phyloP scores from a whole-genome alignment of 1,139 yeast genomes.

The Debaryomycetaceae sp. region DNA sequence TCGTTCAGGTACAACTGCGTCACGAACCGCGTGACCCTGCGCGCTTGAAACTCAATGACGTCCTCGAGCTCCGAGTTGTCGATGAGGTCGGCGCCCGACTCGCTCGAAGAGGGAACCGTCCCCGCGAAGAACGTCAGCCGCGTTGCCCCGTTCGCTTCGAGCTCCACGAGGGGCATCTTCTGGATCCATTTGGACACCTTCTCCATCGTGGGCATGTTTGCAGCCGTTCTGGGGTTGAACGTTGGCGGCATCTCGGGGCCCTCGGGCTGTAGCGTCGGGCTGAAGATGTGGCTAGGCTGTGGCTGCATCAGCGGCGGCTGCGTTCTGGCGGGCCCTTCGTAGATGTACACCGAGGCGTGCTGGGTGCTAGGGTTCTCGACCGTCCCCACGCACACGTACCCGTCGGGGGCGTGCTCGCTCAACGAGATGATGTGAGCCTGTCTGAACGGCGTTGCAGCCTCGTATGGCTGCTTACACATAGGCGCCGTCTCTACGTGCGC shows the following conservation, averaged over 20 bases:
- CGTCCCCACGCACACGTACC: constrained; percentile 14
- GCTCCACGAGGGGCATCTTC: constrained; percentile 41
- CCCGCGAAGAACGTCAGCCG: constrained; percentile 42
- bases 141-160: constrained; percentile 11
- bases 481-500: too few species aligned
- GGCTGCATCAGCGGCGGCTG: neutral
- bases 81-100: constrained; percentile 13
- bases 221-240: constrained; percentile 56
- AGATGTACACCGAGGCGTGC: neutral
- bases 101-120: constrained; percentile 23
- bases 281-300: neutral
- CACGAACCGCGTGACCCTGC: constrained; percentile 43
- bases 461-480: too few species aligned
- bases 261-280: neutral
- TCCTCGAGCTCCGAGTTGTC: constrained; percentile 32
- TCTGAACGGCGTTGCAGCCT: constrained; percentile 6
- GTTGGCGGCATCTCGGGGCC: constrained; percentile 25
- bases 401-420: constrained; percentile 13
- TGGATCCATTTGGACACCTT: constrained; percentile 62
- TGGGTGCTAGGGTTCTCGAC: neutral
- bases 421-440: constrained; percentile 14
- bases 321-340: neutral
- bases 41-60: constrained; percentile 48
- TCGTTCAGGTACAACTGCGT: constrained; percentile 39
- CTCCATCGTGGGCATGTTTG: constrained; percentile 57